Evolutionary conservation across 306 rosid species (phyloP), one percentile per base, ranked within the genome.

Genomic region (Chamaecrista fasciculata): DNA sequence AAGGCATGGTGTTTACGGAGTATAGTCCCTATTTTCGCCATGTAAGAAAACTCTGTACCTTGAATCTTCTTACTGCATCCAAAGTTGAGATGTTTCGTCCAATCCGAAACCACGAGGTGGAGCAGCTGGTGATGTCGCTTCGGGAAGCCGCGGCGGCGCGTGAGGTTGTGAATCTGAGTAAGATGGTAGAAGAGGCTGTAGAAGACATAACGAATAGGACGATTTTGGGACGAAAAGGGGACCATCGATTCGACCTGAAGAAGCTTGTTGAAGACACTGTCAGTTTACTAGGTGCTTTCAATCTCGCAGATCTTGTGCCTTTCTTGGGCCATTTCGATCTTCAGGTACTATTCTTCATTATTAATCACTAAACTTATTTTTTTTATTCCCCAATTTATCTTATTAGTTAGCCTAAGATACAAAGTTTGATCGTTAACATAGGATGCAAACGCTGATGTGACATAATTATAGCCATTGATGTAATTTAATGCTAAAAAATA

Each of bases 1-100:
- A 80, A 21, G 74, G 84, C 31, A n/a, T 76, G 50, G 70, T n/a
- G 4, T 60, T 68, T 7, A 7, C 74, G 1, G 50, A 69, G 28
- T 68, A 60, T 6, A 79, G 82, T 25, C 7, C 85, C 0, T 81
- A 73, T 8, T 81, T 79, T 82, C 82, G 77, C 43, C 62, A 69
- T 67, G 1, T 73, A 11, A 76, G 74, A 51, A 81, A 69, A 31
- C 11, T 77, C 11, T 77, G 82, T 56, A 77, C 66, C 0, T 44
- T 69, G 0, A 75, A 76, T 2, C 69, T 81, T 9, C 51, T 81
- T 0, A 48, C 55, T 19, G 52, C 46, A 4, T 67, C 67, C 4
- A 75, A 75, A 20, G 68, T 75, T 47, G 79, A 67, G 55, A 47
- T 44, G 0, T 75, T 66, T 47, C 62, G 12, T 0, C 53, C 34